phyloP scores from a whole-genome alignment of 345 rosid species.

The Hibiscus tridactylites region DNA sequence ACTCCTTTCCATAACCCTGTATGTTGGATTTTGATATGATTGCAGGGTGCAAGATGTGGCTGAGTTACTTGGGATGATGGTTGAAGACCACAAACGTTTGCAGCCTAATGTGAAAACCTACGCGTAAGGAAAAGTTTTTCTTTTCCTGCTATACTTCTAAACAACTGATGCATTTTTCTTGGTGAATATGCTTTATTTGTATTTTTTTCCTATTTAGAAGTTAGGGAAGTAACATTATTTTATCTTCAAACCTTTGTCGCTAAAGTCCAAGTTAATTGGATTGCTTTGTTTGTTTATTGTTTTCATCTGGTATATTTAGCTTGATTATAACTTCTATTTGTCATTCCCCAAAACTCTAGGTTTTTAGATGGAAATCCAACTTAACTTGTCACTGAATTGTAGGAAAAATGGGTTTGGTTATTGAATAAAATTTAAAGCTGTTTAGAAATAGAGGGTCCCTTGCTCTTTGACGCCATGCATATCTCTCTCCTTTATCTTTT shows the following conservation, averaged over 20 bases:
- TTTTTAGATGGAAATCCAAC: too few species aligned
- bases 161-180: neutral
- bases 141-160: conserved; percentile 3
- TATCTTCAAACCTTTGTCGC: neutral
- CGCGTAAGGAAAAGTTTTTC: conserved; percentile 43
- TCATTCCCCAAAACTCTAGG: too few species aligned
- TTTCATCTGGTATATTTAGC: neutral
- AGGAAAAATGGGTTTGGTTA: too few species aligned
- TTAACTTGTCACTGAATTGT: too few species aligned
- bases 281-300: neutral
- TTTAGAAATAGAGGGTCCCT: too few species aligned
- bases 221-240: neutral
- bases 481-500: too few species aligned
- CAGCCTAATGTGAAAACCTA: conserved; percentile 84
- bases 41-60: conserved; percentile 91
- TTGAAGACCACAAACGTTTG: conserved; percentile 82
- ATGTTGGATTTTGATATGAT: conserved; percentile 19
- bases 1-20: too few species aligned
- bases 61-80: conserved; percentile 98
- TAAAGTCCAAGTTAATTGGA: neutral
- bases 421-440: too few species aligned
- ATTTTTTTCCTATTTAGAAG: conserved; percentile 4
- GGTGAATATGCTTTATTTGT: neutral
- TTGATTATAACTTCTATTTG: too few species aligned
- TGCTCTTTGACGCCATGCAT: too few species aligned